Evolutionary conservation across 2,329 filamentous ascomycete species (phyloP), one percentile per base, ranked within the genome.

Genomic region (Exophiala mesophila): DNA sequence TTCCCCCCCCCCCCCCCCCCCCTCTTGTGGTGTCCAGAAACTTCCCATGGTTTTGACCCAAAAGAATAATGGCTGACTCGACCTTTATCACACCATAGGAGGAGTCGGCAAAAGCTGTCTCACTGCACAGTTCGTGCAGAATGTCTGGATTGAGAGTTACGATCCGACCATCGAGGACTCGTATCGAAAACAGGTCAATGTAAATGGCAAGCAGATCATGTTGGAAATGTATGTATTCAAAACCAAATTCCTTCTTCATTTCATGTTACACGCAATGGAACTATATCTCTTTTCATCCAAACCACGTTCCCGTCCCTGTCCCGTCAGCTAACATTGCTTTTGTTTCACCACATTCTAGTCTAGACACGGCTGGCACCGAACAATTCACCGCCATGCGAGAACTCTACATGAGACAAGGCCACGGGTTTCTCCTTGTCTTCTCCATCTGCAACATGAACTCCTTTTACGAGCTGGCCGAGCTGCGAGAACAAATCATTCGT

Each of bases 41-140:
- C n/a, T n/a, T n/a, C n/a, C n/a, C n/a, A n/a, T n/a, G n/a, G n/a
- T n/a, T n/a, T n/a, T n/a, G n/a, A n/a, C n/a, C n/a, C n/a, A n/a
- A n/a, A n/a, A n/a, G n/a, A n/a, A n/a, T n/a, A n/a, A n/a, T n/a
- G n/a, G n/a, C n/a, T n/a, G n/a, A n/a, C n/a, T n/a, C n/a, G n/a
- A n/a, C 30, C 38, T 55, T 10, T 41, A 35, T n/a, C 16, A 37
- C 15, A 33, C 45, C 59, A 58, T 63, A 88, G 85, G 88, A 68
- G 88, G 88, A 63, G 88, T 94, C 61, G 88, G 88, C 50, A 94
- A 94, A 69, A 94, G 87, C 64, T 94, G 88, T 73, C 72, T 94
- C 57, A 94, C 88, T 65, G 88, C 88, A 58, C 88, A 94, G 73
- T 94, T 94, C 59, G 88, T 94, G 39, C 87, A 92, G 65, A 89